phyloP scores from a whole-genome alignment of 2,329 filamentous ascomycete species.

The Cladosporium sp. region DNA sequence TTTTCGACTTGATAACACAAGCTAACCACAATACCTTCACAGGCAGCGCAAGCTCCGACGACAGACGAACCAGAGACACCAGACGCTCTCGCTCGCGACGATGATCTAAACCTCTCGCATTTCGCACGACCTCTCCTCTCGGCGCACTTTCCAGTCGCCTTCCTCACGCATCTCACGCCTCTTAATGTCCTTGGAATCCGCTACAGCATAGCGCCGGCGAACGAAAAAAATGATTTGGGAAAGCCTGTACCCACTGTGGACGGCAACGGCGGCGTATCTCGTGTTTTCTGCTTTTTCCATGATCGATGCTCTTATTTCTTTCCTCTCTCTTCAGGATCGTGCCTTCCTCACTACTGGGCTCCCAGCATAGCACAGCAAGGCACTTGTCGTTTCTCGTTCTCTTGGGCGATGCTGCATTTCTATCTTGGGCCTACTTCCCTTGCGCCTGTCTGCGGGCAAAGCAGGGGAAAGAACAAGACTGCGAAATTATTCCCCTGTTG shows the following conservation, averaged over 20 bases:
- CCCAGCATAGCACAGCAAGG: background rate
- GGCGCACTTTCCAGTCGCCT: background rate
- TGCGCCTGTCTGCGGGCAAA: background rate
- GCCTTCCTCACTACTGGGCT: background rate
- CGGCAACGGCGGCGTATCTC: slow-evolving; percentile 12
- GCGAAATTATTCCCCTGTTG: background rate
- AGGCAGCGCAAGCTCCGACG: slow-evolving; percentile 50
- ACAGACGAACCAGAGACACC: slow-evolving; percentile 43
- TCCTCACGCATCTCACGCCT: slow-evolving; percentile 14
- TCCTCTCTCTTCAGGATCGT: background rate
- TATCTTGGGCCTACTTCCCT: background rate
- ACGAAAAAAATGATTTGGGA: slow-evolving; percentile 6
- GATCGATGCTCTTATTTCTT: background rate
- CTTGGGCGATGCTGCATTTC: background rate
- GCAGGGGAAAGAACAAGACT: background rate
- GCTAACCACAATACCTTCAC: slow-evolving; percentile 27
- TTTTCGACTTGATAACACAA: too few relatives aligned
- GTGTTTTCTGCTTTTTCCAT: background rate
- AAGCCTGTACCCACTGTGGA: slow-evolving; percentile 3
- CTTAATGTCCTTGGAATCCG: slow-evolving; percentile 6
- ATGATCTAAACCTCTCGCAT: slow-evolving; percentile 17
- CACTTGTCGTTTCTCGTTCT: background rate
- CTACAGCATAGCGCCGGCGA: slow-evolving; percentile 19
- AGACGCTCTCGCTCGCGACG: slow-evolving; percentile 28
- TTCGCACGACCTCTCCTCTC: slow-evolving; percentile 5